Base-by-base conservation (phyloP, 257 asterid genomes). In the Lycium ferocissimum region DNA sequence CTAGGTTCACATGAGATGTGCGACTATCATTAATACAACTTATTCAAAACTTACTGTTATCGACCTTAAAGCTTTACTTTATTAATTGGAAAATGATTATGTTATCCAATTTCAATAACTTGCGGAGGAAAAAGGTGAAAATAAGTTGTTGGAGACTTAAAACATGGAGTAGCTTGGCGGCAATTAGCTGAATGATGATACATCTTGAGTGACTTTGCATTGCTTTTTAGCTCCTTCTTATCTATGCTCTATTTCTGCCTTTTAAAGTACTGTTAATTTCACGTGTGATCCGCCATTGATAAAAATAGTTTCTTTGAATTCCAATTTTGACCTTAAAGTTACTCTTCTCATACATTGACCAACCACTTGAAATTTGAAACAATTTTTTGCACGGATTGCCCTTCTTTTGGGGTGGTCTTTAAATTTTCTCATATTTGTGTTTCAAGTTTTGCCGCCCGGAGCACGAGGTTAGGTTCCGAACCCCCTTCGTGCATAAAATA, bases 91-190 rank as follows among this genome's bases (percentile, higher is more conserved):
- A 8, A 14, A 78, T 78, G 49, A 78, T 78, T 53, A 26, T 53
- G 15, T 4, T 53, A 0, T 75, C 81, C 81, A 51, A 51, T 78
- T 53, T 53, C 49, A 78, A 53, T 78, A 78, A 78, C 82, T 78
- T 78, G 65, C 9, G 13, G 49, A 78, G 82, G 82, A 53, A 78
- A 78, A 78, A 78, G 82, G 65, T 53, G 15, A 76, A 8, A 54
- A 70, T 70, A 78, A 65, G 59, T 78, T 78, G 82, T 78, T 78
- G 65, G 82, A 51, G 45, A 76, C 22, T 76, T 11, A 73, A 49
- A 26, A 33, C 49, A 78, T 78, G 33, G 82, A 65, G 66, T 78
- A 78, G 26, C 82, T 78, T 78, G 82, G 49, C 14, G 82, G 65
- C 82, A 78, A 53, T 53, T 78, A 53, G 9, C 43, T 78, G 49